phyloP scores from a whole-genome alignment of 2,329 filamentous ascomycete species.

The Calonectria ilicicola region DNA sequence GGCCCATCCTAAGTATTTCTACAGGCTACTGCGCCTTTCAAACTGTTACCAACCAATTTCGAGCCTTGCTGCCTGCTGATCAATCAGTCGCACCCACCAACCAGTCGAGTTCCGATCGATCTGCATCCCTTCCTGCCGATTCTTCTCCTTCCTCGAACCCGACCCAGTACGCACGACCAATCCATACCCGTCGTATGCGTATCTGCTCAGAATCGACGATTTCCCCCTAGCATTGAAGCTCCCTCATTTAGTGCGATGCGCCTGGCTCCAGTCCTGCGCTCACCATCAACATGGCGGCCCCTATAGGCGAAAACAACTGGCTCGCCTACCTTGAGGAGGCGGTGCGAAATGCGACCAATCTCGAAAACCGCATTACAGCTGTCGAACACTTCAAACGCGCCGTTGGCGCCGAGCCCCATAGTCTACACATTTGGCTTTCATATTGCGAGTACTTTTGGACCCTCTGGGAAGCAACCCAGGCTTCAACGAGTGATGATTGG shows the following conservation, averaged over 20 bases:
- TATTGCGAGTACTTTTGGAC: conserved; percentile 85
- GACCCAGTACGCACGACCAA: not conserved
- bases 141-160: not conserved
- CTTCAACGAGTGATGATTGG: conserved; percentile 63
- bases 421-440: conserved; percentile 78
- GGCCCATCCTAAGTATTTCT: not conserved
- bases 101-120: conserved; percentile 1
- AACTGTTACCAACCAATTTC: not conserved
- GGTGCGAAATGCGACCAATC: conserved; percentile 67
- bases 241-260: conserved; percentile 39
- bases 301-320: conserved; percentile 83
- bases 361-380: conserved; percentile 76
- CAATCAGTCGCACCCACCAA: not conserved
- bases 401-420: conserved; percentile 77
- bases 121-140: not conserved
- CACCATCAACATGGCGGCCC: conserved; percentile 59
- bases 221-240: not conserved
- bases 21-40: not conserved
- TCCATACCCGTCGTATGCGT: not conserved
- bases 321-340: conserved; percentile 82
- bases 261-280: conserved; percentile 27
- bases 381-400: conserved; percentile 81
- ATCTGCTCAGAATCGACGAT: conserved; percentile 22
- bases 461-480: conserved; percentile 74
- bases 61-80: conserved; percentile 16